Percentiles rank a stretch among this genome's conserved stretches.
Conservation (phyloP, 805 yeast genomes). For the Monosporozyma yasuniensis region DNA sequence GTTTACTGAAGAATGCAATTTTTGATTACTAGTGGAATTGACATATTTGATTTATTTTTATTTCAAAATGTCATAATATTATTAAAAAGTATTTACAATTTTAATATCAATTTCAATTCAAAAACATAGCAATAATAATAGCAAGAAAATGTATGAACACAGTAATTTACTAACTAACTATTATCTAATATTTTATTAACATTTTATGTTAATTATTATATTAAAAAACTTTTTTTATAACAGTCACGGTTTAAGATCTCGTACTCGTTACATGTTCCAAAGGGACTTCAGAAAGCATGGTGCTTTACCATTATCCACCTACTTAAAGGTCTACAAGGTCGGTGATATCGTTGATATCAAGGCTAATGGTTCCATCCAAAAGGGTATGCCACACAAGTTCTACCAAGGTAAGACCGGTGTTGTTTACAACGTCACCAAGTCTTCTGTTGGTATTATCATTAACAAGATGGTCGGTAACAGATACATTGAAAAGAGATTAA, state of each 20-base stretch:
- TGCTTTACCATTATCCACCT: conserved; percentile 85
- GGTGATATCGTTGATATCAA: conserved; percentile 99
- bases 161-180: conserved; percentile 4
- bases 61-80: not conserved
- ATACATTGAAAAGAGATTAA: conserved; percentile 97
- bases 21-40: not conserved
- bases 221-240: conserved; percentile 5
- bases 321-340: conserved; percentile 95
- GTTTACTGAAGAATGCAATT: not conserved
- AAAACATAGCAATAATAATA: too few species aligned
- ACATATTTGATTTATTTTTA: not conserved
- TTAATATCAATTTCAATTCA: not conserved
- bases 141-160: too few species aligned
- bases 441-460: conserved; percentile 95
- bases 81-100: not conserved
- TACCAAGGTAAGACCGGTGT: conserved; percentile 99
- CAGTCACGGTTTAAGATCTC: conserved; percentile 99
- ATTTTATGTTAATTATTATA: conserved; percentile 1
- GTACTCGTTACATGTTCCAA: conserved; percentile 99
- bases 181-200: not conserved
- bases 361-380: conserved; percentile 98
- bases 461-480: conserved; percentile 99
- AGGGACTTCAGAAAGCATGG: conserved; percentile 98
- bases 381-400: conserved; percentile 99
- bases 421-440: conserved; percentile 96